These are phyloP conservation scores for Agrocybe pediades DNA, from an alignment of 768 basidiomycete species.

Conservation along the genomic window DNA sequence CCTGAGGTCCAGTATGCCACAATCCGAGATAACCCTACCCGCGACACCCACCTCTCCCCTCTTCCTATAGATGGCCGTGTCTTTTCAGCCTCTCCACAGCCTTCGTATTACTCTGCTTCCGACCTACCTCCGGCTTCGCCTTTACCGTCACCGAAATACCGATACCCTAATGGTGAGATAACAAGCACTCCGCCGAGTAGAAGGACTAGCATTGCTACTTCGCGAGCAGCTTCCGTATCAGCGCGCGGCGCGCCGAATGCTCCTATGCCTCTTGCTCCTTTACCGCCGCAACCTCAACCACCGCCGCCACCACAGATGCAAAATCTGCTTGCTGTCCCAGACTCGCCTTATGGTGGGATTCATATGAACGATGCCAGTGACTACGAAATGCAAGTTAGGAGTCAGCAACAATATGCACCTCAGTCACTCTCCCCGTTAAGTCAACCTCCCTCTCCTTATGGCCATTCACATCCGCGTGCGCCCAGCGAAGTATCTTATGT, in stretches of 20 bases:
- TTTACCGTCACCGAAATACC: constrained; percentile 51
- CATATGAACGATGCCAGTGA: constrained; percentile 17
- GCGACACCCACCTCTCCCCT: constrained; percentile 28
- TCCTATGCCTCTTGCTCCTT: constrained; percentile 28
- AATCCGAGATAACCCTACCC: constrained; percentile 14
- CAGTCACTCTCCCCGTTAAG: background rate
- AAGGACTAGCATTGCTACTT: constrained; percentile 37
- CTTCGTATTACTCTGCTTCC: constrained; percentile 72
- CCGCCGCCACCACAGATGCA: constrained; percentile 21
- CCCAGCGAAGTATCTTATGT: constrained; percentile 39
- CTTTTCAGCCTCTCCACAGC: constrained; percentile 37
- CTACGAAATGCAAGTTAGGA: constrained; percentile 43
- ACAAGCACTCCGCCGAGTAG: constrained; percentile 44
- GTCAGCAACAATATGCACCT: constrained; percentile 20
- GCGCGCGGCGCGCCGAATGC: constrained; percentile 18
- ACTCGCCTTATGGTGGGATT: constrained; percentile 6
- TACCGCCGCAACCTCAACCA: constrained; percentile 27
- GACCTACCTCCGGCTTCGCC: constrained; percentile 68
- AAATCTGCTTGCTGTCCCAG: constrained; percentile 4
- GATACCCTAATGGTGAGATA: constrained; percentile 45
- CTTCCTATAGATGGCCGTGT: constrained; percentile 21
- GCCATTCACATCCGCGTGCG: constrained; percentile 26
- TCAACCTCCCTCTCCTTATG: constrained; percentile 8
- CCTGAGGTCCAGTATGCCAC: constrained; percentile 28
- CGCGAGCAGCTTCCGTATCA: constrained; percentile 20